Percentiles rank a stretch among this genome's conserved stretches.
phyloP scores from a whole-genome alignment of 208 protist genomes.

The Acanthamoeba sp. region DNA sequence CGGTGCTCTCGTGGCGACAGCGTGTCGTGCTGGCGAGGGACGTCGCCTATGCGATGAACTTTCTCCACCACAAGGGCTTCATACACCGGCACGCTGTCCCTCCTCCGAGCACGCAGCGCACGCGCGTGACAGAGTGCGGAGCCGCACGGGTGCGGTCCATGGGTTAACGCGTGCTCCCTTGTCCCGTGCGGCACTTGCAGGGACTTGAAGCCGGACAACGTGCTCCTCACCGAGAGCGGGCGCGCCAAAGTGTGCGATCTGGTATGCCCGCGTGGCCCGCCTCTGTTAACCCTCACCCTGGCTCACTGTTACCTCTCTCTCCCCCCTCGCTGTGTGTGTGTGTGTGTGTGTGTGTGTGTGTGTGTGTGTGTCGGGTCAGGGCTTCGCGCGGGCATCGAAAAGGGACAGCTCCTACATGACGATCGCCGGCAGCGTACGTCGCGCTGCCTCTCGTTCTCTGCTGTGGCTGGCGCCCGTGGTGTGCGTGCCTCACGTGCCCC shows the following conservation, averaged over 20 bases:
- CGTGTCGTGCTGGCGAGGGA: slow-evolving; percentile 8
- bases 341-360: neutral
- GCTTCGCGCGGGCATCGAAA: neutral
- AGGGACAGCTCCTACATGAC: neutral
- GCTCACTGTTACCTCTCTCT: too few species aligned
- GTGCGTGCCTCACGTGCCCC: too few species aligned
- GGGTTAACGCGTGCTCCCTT: neutral
- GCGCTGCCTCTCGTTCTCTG: neutral
- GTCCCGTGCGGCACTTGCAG: neutral
- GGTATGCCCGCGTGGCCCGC: neutral
- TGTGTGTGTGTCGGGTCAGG: too few species aligned
- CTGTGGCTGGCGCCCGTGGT: too few species aligned
- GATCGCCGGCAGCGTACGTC: slow-evolving; percentile 28
- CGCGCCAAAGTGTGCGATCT: slow-evolving; percentile 55
- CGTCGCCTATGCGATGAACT: slow-evolving; percentile 52
- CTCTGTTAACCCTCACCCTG: too few species aligned
- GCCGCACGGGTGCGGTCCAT: neutral
- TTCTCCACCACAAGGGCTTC: slow-evolving; percentile 34
- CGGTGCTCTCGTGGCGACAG: slow-evolving; percentile 1
- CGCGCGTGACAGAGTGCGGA: neutral
- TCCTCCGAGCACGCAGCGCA: too few species aligned
- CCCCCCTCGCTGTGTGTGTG: too few species aligned
- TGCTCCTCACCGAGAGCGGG: slow-evolving; percentile 18
- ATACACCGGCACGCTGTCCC: neutral
- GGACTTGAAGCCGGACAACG: slow-evolving; percentile 46